phyloP scores from a whole-genome alignment of 129 eudicot genomes.

The Helichrysum umbraculigerum region DNA sequence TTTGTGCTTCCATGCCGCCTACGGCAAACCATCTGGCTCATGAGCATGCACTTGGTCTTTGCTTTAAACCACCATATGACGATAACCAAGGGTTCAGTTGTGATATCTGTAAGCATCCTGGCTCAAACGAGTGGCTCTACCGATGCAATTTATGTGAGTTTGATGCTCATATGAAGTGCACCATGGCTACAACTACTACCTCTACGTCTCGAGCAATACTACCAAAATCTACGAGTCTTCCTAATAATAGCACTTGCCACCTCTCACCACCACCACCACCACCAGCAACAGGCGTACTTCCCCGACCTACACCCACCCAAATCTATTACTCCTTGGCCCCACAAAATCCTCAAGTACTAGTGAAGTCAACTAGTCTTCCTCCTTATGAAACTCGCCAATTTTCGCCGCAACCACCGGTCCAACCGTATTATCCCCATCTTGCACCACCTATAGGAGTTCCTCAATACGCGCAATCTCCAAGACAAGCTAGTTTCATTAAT shows the following conservation, averaged over 20 bases:
- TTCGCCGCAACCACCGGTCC: background rate
- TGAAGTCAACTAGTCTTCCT: constrained; percentile 33
- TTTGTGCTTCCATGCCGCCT: constrained; percentile 41
- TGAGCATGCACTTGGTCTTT: constrained; percentile 41
- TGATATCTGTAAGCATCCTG: constrained; percentile 34
- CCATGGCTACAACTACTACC: background rate
- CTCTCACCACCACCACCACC: constrained; percentile 9
- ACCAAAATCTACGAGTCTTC: constrained; percentile 28
- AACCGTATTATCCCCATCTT: constrained; percentile 14
- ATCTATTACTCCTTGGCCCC: constrained; percentile 20
- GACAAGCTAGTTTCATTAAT: background rate
- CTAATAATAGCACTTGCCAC: constrained; percentile 1
- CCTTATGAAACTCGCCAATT: constrained; percentile 10
- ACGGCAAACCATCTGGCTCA: constrained; percentile 23
- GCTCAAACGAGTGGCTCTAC: constrained; percentile 55
- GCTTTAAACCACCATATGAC: constrained; percentile 42
- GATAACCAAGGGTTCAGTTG: constrained; percentile 41
- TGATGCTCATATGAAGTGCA: constrained; percentile 47
- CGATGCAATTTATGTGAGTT: constrained; percentile 48
- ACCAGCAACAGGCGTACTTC: background rate
- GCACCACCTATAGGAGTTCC: constrained; percentile 25
- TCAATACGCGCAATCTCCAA: constrained; percentile 9
- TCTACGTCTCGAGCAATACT: constrained; percentile 12
- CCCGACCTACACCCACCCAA: constrained; percentile 12
- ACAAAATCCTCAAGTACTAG: constrained; percentile 17